Conservation (phyloP, 2,329 filamentous ascomycete species). For the Diaporthe sp. region DNA sequence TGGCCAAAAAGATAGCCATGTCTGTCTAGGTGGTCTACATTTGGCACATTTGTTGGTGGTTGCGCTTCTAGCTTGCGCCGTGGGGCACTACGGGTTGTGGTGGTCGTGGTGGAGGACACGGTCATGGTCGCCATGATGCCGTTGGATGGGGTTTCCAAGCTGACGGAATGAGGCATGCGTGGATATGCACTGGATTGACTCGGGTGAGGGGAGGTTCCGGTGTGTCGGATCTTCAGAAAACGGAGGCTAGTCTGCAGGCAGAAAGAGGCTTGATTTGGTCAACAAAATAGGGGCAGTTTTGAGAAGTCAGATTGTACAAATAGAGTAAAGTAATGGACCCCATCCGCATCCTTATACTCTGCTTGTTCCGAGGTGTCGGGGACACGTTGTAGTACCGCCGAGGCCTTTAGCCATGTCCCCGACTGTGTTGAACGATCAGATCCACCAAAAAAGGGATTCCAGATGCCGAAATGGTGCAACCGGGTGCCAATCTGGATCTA, state of each 20-base stretch:
- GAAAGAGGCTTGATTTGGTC: neutral
- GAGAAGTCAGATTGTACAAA: neutral
- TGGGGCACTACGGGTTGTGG: slow-evolving; percentile 4
- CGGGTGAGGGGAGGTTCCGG: neutral
- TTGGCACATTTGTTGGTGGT: neutral
- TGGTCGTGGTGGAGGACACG: slow-evolving; percentile 18
- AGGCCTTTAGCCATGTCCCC: neutral
- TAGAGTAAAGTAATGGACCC: slow-evolving; percentile 8
- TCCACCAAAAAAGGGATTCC: neutral
- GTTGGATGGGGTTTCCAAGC: slow-evolving; percentile 6
- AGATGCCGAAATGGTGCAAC: neutral
- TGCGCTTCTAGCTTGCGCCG: slow-evolving; percentile 13
- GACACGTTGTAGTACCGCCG: neutral
- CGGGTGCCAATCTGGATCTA: neutral
- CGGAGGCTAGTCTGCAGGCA: neutral
- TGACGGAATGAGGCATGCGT: slow-evolving; percentile 19
- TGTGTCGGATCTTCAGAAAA: neutral
- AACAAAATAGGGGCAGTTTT: neutral
- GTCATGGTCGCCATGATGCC: slow-evolving; percentile 31
- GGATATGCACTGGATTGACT: neutral
- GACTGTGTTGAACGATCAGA: neutral
- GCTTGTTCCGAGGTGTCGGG: slow-evolving; percentile 3
- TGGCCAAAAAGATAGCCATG: slow-evolving; percentile 68
- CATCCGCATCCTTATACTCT: slow-evolving; percentile 9
- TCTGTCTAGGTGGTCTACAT: slow-evolving; percentile 47